These are phyloP conservation scores for Trichoderma citrinoviride DNA, from an alignment of 2,329 filamentous ascomycete genomes.

Conservation along the genomic window DNA sequence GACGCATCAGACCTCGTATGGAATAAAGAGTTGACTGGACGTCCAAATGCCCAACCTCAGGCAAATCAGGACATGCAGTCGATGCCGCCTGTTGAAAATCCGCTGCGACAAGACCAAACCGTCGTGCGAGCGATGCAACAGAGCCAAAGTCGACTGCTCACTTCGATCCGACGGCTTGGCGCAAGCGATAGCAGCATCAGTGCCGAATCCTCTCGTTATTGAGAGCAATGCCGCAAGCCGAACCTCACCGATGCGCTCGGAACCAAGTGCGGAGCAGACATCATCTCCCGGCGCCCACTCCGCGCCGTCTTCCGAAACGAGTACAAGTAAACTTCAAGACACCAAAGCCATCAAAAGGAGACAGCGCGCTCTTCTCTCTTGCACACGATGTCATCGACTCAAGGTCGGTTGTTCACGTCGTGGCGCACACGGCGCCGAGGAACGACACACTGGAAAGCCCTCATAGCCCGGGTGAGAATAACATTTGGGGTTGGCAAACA, in stretches of 20 bases:
- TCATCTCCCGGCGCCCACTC: neutral
- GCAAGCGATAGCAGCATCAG: neutral
- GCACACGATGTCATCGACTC: constrained; percentile 10
- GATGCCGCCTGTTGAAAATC: constrained; percentile 5
- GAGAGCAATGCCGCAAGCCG: neutral
- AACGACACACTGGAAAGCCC: constrained; percentile 7
- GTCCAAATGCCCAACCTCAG: neutral
- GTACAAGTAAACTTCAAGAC: neutral
- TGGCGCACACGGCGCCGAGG: constrained; percentile 1
- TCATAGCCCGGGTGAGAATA: neutral
- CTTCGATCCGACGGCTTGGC: neutral
- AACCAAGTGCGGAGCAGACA: neutral
- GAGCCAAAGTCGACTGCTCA: neutral
- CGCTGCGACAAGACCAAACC: constrained; percentile 7
- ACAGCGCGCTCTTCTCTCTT: constrained; percentile 9
- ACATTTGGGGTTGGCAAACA: too few species aligned
- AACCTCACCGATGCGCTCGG: neutral
- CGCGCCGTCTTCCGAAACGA: neutral
- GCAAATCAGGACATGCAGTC: neutral
- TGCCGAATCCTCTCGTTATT: neutral
- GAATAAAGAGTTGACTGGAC: neutral
- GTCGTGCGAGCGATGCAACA: neutral
- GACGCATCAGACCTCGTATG: neutral
- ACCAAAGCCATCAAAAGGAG: neutral
- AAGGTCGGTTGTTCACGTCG: constrained; percentile 8